Evolutionary conservation across 2,329 filamentous ascomycete genomes (phyloP), one percentile per base, ranked within the genome.

Genomic region (Xylaria sp.): DNA sequence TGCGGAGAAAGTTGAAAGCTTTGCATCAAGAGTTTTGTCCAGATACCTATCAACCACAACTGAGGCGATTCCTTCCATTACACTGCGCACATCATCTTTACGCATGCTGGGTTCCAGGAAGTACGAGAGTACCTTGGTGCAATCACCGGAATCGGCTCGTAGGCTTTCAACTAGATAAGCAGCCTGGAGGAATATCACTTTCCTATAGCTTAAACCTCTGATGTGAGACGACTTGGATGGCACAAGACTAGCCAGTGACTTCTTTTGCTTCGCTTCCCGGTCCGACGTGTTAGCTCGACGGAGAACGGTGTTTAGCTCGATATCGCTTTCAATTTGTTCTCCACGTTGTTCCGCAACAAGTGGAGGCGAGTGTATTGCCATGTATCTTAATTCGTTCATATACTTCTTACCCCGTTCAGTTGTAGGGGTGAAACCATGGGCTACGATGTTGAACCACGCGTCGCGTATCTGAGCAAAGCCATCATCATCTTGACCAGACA

Each of bases 371-470:
- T 97, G 90, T 60, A 93, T 89, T 1, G 97, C 95, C 77, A 99
- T 90, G 41, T 93, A 85, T 28, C 92, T 89, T 23, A 99, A 85
- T 76, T 97, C 94, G 65, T 91, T 86, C 58, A 90, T 80, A 74
- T 97, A 89, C 72, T 88, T 87, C 77, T 90, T 91, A 20, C 91
- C 92, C 63, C 92, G 87, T 18, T 90, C 87, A 0, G 93, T 95
- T 18, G 87, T 87, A 12, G 91, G 85, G 10, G 90, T 91, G 77
- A 98, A 97, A 4, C 94, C 96, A 78, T 99, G 96, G 0, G 97
- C 92, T 25, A 94, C 93, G 70, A 98, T 93, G 76, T 99, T 99
- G 82, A 97, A 98, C 96, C 96, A 99, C 5, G 93, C 93, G 83
- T 99, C 94, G 60, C 95, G 90, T 72, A 96, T 87, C 65, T 97